A percentile compares a stretch with the other conserved stretches of the same genome.
These are phyloP conservation scores for Ophiocordyceps camponoti-floridani DNA, from an alignment of 2,329 filamentous ascomycete species.

Conservation along the genomic window DNA sequence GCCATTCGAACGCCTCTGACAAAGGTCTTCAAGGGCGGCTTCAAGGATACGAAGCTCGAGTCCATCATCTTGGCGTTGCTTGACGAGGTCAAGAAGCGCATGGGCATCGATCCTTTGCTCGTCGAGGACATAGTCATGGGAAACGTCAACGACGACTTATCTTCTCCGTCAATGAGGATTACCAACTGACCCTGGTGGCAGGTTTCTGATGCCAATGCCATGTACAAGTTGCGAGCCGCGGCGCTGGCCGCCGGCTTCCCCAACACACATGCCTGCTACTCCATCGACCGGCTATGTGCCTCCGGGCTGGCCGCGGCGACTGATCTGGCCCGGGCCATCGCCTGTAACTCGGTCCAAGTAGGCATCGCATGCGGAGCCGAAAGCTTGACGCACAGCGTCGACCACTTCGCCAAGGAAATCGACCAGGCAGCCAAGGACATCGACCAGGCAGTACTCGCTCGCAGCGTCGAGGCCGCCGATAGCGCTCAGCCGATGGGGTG, in stretches of 20 bases:
- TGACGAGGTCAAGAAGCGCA: conserved; percentile 54
- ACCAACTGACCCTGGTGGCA: too few species aligned
- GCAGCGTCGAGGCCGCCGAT: conserved; percentile 62
- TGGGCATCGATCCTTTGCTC: conserved; percentile 60
- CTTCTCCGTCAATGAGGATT: too few species aligned
- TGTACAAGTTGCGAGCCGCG: conserved; percentile 82
- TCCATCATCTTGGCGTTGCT: conserved; percentile 70
- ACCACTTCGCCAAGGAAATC: conserved; percentile 56
- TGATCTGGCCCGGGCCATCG: conserved; percentile 82
- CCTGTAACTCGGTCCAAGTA: conserved; percentile 62
- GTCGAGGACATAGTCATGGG: conserved; percentile 85
- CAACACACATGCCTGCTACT: conserved; percentile 66
- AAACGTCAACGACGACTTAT: conserved; percentile 38
- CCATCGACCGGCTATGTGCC: conserved; percentile 92
- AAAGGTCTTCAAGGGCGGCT: conserved; percentile 79
- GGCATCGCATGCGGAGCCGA: conserved; percentile 82
- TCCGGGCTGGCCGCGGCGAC: conserved; percentile 90
- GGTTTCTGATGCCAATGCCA: conserved; percentile 71
- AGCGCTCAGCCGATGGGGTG: conserved; percentile 95
- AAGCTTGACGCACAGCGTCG: conserved; percentile 62
- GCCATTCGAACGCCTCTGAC: conserved; percentile 76
- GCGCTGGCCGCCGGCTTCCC: conserved; percentile 84
- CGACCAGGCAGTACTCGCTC: conserved; percentile 52
- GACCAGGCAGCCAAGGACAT: conserved; percentile 60
- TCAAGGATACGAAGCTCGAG: conserved; percentile 88